Conservation (phyloP, 208 protist genomes). For the Crithidia fasciculata region DNA sequence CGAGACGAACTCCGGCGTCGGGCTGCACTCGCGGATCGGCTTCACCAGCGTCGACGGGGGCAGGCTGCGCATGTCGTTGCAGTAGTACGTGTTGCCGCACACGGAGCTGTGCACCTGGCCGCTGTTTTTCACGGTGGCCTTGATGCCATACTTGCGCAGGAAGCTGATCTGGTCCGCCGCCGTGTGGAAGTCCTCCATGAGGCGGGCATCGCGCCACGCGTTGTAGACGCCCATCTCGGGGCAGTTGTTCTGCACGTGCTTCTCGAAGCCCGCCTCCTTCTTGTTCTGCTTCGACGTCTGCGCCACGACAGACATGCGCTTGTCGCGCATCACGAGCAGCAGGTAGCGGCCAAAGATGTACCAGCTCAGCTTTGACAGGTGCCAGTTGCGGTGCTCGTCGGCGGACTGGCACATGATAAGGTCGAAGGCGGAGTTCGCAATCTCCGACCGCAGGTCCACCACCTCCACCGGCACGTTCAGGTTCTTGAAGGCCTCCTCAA, state of each 20-base stretch:
- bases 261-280: constrained; percentile 90
- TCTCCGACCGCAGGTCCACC: constrained; percentile 89
- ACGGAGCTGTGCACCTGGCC: constrained; percentile 86
- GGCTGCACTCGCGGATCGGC: constrained; percentile 64
- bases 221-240: constrained; percentile 92
- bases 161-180: constrained; percentile 79
- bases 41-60: constrained; percentile 65
- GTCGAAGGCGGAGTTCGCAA: constrained; percentile 86
- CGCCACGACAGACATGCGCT: constrained; percentile 85
- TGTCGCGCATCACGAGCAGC: constrained; percentile 72
- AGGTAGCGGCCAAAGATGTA: constrained; percentile 87
- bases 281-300: constrained; percentile 87
- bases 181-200: constrained; percentile 86
- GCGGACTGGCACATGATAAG: constrained; percentile 83
- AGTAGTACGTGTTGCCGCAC: constrained; percentile 86
- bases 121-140: constrained; percentile 53
- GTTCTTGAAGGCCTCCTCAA: constrained; percentile 77
- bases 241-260: constrained; percentile 82
- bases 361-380: constrained; percentile 83
- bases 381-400: constrained; percentile 90
- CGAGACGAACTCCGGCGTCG: constrained; percentile 81
- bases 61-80: constrained; percentile 61
- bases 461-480: constrained; percentile 85
- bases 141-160: constrained; percentile 77
- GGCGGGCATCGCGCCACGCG: constrained; percentile 86